Evolutionary conservation across 768 basidiomycete species (phyloP), one percentile per base, ranked within the genome.

Genomic region (Termitomyces sp.): DNA sequence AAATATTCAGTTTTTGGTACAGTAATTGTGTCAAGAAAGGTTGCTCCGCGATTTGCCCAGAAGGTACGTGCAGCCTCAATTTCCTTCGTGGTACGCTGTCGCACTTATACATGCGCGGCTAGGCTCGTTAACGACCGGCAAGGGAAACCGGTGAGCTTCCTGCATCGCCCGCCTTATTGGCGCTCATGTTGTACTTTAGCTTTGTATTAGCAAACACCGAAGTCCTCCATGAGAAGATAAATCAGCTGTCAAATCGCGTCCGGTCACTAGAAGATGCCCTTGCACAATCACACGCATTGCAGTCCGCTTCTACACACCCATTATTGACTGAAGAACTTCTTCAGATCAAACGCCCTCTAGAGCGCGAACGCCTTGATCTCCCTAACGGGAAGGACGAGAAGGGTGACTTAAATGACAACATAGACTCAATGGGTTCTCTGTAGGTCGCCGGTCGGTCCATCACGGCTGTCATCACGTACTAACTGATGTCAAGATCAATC

Each of bases 161-260:
- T 34, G 20, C 22, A 36, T 46, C 37, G 36, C 34, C n/a, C 30
- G 24, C 39, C 13, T 18, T 33, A 24, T 42, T 47, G 16, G 58
- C 54, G 56, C 44, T 58, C 42, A 51, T 59, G 36, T 16, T 27
- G 20, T 60, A 55, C 39, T 15, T 33, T 58, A 87, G 87, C 66
- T 88, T 88, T 61, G 86, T 88, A 34, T 78, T 89, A 12, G 87
- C 87, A 20, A 87, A 87, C 63, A 87, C 86, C 36, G 86, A 88
- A 69, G 79, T 73, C 9, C 78, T 87, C 11, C 87, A 88, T 61
- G 86, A 87, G 59, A 88, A 87, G 70, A 88, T 88, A 48, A 79
- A 78, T 46, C 63, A 77, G 24, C 75, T 89, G 15, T 77, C 85
- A 16, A 83, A 70, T 59, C 82, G 87, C 47, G 84, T 88, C 42